These are phyloP conservation scores for Phoma sp. DNA, from an alignment of 2,329 filamentous ascomycete species.

Conservation along the genomic window DNA sequence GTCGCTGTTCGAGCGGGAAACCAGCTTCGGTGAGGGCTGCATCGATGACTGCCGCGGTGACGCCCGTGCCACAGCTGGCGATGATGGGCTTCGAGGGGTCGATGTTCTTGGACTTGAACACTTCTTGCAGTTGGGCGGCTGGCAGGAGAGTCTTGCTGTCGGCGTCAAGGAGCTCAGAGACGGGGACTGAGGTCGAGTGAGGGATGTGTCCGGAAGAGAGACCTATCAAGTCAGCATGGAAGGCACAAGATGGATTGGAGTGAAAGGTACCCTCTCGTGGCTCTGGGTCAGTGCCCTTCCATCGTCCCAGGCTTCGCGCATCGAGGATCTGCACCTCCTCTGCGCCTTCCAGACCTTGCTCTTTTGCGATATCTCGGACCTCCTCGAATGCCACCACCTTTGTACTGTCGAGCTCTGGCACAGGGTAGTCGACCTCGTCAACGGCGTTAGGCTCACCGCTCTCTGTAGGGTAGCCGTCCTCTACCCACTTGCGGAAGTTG, in stretches of 20 bases:
- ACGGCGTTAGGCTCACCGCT: conserved; percentile 69
- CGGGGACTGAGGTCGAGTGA: conserved; percentile 81
- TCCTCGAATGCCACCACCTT: conserved; percentile 84
- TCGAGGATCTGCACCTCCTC: conserved; percentile 89
- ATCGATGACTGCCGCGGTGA: conserved; percentile 91
- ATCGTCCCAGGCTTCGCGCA: conserved; percentile 80
- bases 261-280: conserved; percentile 71
- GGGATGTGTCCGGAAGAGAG: conserved; percentile 92
- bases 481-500: conserved; percentile 94
- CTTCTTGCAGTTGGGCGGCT: conserved; percentile 70
- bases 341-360: conserved; percentile 80
- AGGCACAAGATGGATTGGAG: neutral
- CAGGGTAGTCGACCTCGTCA: conserved; percentile 50
- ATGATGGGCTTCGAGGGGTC: conserved; percentile 82
- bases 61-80: conserved; percentile 88
- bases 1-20: conserved; percentile 72
- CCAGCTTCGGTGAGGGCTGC: conserved; percentile 81
- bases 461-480: conserved; percentile 81
- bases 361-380: conserved; percentile 76
- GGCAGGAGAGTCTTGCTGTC: conserved; percentile 81
- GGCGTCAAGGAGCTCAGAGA: conserved; percentile 80
- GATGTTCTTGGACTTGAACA: conserved; percentile 82
- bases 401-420: conserved; percentile 56
- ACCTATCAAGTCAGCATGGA: conserved; percentile 31
- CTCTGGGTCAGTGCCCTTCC: conserved; percentile 82